Conservation (phyloP, 306 rosid genomes). For the Erythrophleum fordii region DNA sequence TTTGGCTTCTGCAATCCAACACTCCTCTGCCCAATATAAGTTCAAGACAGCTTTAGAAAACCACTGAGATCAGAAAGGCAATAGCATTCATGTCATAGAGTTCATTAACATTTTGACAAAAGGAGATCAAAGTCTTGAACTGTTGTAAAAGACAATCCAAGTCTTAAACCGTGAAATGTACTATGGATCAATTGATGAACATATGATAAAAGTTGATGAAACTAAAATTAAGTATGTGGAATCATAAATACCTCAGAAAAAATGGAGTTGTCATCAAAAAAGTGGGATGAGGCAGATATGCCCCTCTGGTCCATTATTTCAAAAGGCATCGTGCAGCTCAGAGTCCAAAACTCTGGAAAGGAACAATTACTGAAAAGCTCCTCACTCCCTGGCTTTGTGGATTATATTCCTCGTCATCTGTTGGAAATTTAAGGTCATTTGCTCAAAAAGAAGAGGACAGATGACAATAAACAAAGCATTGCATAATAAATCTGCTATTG, state of each 20-base stretch:
- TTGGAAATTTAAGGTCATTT: constrained; percentile 33
- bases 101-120: background rate
- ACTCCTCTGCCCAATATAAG: constrained; percentile 50
- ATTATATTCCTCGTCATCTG: constrained; percentile 39
- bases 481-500: background rate
- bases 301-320: constrained; percentile 67
- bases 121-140: background rate
- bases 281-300: constrained; percentile 58
- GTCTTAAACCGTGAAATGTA: constrained; percentile 5
- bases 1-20: constrained; percentile 55
- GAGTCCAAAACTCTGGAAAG: constrained; percentile 34
- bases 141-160: background rate
- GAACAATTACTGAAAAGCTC: constrained; percentile 21
- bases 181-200: constrained; percentile 15
- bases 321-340: constrained; percentile 64
- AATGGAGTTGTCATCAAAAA: constrained; percentile 58
- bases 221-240: background rate
- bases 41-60: constrained; percentile 39
- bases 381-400: constrained; percentile 36
- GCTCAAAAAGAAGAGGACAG: constrained; percentile 19
- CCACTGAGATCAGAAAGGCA: constrained; percentile 29
- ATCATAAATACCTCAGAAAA: constrained; percentile 55
- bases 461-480: constrained; percentile 19
- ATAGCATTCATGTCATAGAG: constrained; percentile 11
- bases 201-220: background rate